Evolutionary conservation across 2,329 filamentous ascomycete species (phyloP).

Genomic region (Aspergillus uvarum): DNA sequence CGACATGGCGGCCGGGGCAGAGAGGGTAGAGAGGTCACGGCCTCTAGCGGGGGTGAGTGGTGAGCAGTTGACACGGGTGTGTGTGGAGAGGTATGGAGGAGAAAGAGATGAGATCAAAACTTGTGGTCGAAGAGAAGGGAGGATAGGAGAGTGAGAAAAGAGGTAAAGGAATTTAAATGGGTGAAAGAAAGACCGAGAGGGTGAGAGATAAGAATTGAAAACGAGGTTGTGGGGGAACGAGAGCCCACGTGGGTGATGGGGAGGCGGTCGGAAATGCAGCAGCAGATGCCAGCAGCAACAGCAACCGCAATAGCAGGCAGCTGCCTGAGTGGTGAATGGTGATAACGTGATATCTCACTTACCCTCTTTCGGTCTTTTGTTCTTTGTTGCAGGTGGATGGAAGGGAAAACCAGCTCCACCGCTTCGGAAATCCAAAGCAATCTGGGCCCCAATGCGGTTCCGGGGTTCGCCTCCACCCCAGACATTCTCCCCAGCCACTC

Average conservation of each 20-base stretch:
- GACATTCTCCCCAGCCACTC: too few species aligned
- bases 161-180: not conserved
- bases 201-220: not conserved
- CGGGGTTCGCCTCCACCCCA: not conserved
- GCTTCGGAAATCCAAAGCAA: not conserved
- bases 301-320: too few species aligned
- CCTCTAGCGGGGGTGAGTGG: not conserved
- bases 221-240: not conserved
- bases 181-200: slow-evolving; percentile 1
- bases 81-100: too few species aligned
- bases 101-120: too few species aligned
- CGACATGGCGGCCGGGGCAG: slow-evolving; percentile 19
- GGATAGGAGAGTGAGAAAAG: not conserved
- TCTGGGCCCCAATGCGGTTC: not conserved
- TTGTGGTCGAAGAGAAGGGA: too few species aligned
- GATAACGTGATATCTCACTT: too few species aligned
- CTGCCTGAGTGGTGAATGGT: too few species aligned
- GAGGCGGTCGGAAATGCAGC: not conserved
- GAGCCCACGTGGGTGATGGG: not conserved
- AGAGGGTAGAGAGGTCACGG: not conserved
- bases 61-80: not conserved
- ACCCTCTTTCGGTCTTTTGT: too few species aligned
- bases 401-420: too few species aligned
- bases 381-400: too few species aligned
- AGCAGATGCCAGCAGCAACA: too few species aligned